Conservation (phyloP, 352 stramenopile species). For the Globisporangium alternatum region DNA sequence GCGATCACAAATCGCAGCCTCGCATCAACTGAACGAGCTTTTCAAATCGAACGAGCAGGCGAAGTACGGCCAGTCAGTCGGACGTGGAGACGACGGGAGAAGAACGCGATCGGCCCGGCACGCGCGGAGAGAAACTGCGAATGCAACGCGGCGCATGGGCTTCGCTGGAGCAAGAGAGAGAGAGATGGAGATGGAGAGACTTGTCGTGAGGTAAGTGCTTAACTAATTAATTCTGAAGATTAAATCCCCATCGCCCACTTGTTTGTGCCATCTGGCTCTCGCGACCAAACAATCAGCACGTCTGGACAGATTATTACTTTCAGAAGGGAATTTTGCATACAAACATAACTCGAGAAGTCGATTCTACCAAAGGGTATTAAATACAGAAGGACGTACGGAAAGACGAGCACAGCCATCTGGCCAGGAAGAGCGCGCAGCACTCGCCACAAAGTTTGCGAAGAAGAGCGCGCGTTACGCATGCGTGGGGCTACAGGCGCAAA, state of each 20-base stretch:
- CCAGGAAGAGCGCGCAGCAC: not conserved
- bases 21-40: not conserved
- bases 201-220: not conserved
- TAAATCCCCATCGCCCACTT: not conserved
- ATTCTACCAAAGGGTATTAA: not conserved
- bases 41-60: not conserved
- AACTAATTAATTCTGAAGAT: constrained; percentile 6
- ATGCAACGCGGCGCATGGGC: not conserved
- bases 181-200: not conserved
- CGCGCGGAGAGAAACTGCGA: not conserved
- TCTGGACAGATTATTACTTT: not conserved
- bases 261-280: constrained; percentile 1
- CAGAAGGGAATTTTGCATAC: not conserved
- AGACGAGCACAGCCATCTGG: not conserved
- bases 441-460: not conserved
- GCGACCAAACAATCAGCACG: not conserved
- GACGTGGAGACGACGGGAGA: not conserved
- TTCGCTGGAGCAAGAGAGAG: not conserved
- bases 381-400: not conserved
- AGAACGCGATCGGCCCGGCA: not conserved
- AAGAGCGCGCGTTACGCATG: not conserved
- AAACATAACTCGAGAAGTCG: too few species aligned
- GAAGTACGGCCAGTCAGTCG: not conserved
- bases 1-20: not conserved
- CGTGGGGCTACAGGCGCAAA: too few species aligned